phyloP scores from a whole-genome alignment of 2,329 filamentous ascomycete species.

The Arthrinium puccinioides region DNA sequence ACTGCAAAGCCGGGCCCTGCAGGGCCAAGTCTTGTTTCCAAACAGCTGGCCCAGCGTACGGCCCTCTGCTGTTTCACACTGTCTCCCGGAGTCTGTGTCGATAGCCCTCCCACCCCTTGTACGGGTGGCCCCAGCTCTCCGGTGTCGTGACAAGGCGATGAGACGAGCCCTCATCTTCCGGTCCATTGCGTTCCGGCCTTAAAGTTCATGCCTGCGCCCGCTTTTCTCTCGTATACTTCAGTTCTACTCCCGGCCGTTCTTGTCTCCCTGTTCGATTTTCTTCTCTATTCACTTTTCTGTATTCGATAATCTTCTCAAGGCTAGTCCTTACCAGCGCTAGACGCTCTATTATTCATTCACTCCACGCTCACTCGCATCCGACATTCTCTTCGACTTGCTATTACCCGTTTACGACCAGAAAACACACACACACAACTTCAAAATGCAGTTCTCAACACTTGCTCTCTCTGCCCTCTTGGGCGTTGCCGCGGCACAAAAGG shows the following conservation, averaged over 20 bases:
- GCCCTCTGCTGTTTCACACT: conserved; percentile 8
- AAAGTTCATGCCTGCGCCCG: conserved; percentile 33
- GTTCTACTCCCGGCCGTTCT: neutral
- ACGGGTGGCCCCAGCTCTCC: no score
- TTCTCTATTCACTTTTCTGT: conserved; percentile 18
- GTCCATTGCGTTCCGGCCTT: conserved; percentile 25
- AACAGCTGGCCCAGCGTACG: conserved; percentile 2
- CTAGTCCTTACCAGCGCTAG: conserved; percentile 45
- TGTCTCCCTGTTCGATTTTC: conserved; percentile 14
- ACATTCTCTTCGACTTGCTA: conserved; percentile 5
- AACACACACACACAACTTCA: conserved; percentile 21
- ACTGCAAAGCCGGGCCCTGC: no score
- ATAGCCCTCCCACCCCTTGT: no score
- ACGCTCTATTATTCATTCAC: conserved; percentile 27
- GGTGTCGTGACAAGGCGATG: no score
- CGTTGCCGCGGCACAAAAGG: conserved; percentile 29
- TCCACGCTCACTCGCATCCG: conserved; percentile 3
- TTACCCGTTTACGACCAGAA: conserved; percentile 6
- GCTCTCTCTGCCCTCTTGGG: conserved; percentile 39
- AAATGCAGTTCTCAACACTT: conserved; percentile 46
- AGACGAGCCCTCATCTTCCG: no score
- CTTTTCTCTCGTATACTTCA: conserved; percentile 5
- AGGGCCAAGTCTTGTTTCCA: neutral
- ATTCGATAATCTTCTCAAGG: conserved; percentile 26
- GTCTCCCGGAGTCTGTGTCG: no score